Evolutionary conservation across 352 stramenopile species (phyloP).

Genomic region (Aphanomyces astaci): DNA sequence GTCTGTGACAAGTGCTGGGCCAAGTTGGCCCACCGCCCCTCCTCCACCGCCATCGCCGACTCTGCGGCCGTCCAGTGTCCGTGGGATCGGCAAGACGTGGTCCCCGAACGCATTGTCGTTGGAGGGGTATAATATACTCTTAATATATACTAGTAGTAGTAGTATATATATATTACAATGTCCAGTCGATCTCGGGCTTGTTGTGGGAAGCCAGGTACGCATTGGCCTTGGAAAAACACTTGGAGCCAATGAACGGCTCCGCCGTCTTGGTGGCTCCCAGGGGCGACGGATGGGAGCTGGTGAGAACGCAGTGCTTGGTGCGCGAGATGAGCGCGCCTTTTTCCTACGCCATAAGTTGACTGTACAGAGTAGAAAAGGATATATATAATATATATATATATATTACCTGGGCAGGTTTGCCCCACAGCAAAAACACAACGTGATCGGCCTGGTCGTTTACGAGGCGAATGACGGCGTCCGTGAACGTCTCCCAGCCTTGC

Average conservation of each 20-base stretch:
- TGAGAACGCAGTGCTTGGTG: conserved; percentile 75
- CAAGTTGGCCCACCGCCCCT: conserved; percentile 2
- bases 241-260: conserved; percentile 92
- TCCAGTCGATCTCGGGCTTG: conserved; percentile 83
- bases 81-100: conserved; percentile 11
- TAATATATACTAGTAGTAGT: too few species aligned
- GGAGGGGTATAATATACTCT: background rate
- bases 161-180: conserved; percentile 25
- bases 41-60: too few species aligned
- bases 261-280: conserved; percentile 94
- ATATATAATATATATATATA: too few species aligned
- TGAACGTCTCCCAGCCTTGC: conserved; percentile 96
- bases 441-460: conserved; percentile 67
- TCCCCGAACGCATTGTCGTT: background rate
- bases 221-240: conserved; percentile 85
- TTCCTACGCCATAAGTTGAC: conserved; percentile 30
- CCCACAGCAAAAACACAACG: conserved; percentile 98
- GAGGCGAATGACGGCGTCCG: conserved; percentile 88
- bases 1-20: conserved; percentile 17
- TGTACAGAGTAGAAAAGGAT: too few species aligned
- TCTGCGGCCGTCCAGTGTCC: conserved; percentile 1
- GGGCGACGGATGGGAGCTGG: conserved; percentile 90
- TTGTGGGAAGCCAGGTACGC: conserved; percentile 60
- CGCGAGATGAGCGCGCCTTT: conserved; percentile 73
- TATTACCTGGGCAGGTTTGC: conserved; percentile 90